Evolutionary conservation across 1,284 basidiomycete species (phyloP), one percentile per base, ranked within the genome.

Genomic region (Papiliotrema terrestris): DNA sequence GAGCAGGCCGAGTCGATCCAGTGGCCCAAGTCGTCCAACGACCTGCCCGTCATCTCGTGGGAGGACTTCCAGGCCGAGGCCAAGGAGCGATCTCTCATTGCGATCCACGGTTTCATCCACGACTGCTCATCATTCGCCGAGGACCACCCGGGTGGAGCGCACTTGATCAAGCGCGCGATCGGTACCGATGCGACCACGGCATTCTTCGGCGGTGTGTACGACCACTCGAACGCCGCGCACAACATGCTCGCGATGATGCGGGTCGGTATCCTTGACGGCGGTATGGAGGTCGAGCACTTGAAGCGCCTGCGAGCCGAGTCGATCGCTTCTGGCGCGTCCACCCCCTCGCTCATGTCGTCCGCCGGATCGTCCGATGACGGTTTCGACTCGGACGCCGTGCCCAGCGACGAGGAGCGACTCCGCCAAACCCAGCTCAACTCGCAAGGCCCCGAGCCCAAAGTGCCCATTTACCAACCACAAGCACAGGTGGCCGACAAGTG

Each of bases 191-290:
- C 88, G 2, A 91, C 91, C 0, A 88, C 89, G 0, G 91, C 91
- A 2, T 95, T 96, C 83, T 93, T 92, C 69, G 92, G 92, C 56
- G 92, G 91, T 66, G 88, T 93, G 1, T 93, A 94, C 72, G 89
- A 94, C 62, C 91, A 95, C 73, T 92, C 89, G 23, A 93, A 94
- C 69, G 91, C 89, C 39, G 91, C 91, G 2, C 88, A 91, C 78
- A 68, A 76, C 69, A 69, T 89, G 50, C 82, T 91, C 42, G 86
- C 88, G 2, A 92, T 92, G 89, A 90, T 91, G 81, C 87, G 91
- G 52, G 91, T 95, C 41, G 91, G 91, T 62, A 82, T 89, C 49
- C 79, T 95, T 47, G 84, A 86, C 54, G 90, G 89, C 50, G 91
- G 91, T 49, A 79, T 82, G 52, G 82, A 86, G 59, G 85, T 86